Conservation (phyloP, 768 basidiomycete genomes). For the Suillus lakei region DNA sequence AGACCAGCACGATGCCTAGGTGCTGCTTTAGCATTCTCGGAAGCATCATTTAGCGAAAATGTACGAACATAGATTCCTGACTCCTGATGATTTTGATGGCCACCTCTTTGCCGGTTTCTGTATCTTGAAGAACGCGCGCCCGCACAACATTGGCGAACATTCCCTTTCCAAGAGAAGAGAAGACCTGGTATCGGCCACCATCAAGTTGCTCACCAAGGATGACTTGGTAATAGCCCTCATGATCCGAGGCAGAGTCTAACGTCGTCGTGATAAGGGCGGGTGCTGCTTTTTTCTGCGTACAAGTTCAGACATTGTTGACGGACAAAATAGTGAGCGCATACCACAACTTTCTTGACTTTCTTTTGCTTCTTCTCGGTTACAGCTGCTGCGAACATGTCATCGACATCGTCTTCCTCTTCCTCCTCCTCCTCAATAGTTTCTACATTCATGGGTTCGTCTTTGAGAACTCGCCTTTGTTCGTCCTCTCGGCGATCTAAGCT, state of each 20-base stretch:
- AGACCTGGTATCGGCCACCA: slow-evolving; percentile 91
- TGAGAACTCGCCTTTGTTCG: slow-evolving; percentile 68
- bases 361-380: slow-evolving; percentile 54
- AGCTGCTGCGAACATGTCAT: slow-evolving; percentile 92
- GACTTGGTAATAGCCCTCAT: slow-evolving; percentile 95
- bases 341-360: slow-evolving; percentile 61
- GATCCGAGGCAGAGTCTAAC: slow-evolving; percentile 88
- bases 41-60: slow-evolving; percentile 9
- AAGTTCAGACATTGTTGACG: slow-evolving; percentile 12
- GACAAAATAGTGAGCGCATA: slow-evolving; percentile 33
- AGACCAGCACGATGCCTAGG: slow-evolving; percentile 91
- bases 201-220: slow-evolving; percentile 95
- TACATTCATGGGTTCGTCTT: slow-evolving; percentile 38
- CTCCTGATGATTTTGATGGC: slow-evolving; percentile 97
- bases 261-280: slow-evolving; percentile 77
- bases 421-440: slow-evolving; percentile 50
- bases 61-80: slow-evolving; percentile 93
- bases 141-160: slow-evolving; percentile 99
- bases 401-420: slow-evolving; percentile 75
- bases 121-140: slow-evolving; percentile 79
- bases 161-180: slow-evolving; percentile 93
- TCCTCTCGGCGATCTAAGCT: slow-evolving; percentile 84
- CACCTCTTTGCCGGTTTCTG: slow-evolving; percentile 71
- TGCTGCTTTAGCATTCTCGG: slow-evolving; percentile 9
- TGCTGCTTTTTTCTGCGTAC: slow-evolving; percentile 48